phyloP scores from a whole-genome alignment of 257 asterid genomes.

The Oldenlandia corymbosa region DNA sequence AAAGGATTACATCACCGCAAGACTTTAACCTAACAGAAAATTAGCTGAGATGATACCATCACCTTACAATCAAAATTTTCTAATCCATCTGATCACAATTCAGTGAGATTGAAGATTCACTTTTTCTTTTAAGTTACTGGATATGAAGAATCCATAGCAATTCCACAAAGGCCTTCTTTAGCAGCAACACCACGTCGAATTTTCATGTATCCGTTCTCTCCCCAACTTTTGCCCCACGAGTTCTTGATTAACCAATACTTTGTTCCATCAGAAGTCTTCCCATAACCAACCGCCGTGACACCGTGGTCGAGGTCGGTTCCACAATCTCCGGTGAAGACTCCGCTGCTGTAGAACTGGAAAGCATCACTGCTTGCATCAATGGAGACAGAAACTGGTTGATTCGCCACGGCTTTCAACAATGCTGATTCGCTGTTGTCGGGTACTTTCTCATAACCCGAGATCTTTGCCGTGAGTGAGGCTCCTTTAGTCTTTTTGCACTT shows the following conservation, averaged over 20 bases:
- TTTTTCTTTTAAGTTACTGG: too few species aligned
- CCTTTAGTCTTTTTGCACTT: too few species aligned
- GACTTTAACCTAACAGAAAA: too few species aligned
- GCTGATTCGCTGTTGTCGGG: conserved; percentile 24
- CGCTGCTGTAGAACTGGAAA: conserved; percentile 30
- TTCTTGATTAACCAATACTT: conserved; percentile 36
- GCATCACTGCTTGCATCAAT: conserved; percentile 31
- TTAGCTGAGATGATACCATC: too few species aligned
- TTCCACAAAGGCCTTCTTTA: conserved; percentile 35
- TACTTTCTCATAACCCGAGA: conserved; percentile 29
- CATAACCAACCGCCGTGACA: conserved; percentile 33
- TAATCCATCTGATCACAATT: too few species aligned
- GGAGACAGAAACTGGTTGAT: too few species aligned
- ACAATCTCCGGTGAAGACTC: conserved; percentile 33
- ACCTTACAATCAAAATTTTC: too few species aligned
- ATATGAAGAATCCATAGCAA: conserved; percentile 32
- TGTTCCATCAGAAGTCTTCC: conserved; percentile 15
- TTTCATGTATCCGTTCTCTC: too few species aligned
- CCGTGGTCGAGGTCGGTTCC: conserved; percentile 35
- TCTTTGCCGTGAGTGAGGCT: too few species aligned
- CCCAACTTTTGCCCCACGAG: too few species aligned
- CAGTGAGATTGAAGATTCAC: too few species aligned
- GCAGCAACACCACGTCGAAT: conserved; percentile 25
- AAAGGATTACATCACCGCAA: too few species aligned
- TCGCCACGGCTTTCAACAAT: conserved; percentile 32